Conservation (phyloP, 768 basidiomycete genomes). For the Tricholoma bakamatsutake region DNA sequence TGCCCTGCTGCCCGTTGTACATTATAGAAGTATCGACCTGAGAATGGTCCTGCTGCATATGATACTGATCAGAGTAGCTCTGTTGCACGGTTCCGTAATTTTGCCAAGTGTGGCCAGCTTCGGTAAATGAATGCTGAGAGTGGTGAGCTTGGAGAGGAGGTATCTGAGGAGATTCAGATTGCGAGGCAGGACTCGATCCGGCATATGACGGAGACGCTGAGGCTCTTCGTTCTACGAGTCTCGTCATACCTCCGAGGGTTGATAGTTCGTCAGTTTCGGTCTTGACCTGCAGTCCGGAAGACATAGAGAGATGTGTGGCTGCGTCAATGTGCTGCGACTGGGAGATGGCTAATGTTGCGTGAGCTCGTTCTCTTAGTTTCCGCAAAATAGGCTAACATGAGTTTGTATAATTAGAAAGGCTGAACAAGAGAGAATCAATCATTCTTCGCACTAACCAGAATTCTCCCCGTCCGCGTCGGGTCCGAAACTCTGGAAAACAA, state of each 20-base stretch:
- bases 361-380: constrained; percentile 50
- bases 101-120: constrained; percentile 23
- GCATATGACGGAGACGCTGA: constrained; percentile 41
- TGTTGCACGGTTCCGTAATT: constrained; percentile 31
- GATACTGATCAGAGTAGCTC: constrained; percentile 21
- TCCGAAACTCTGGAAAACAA: constrained; percentile 53
- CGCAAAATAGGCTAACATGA: constrained; percentile 50
- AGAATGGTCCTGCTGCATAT: constrained; percentile 11
- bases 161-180: constrained; percentile 41
- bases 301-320: constrained; percentile 27
- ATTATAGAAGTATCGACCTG: constrained; percentile 14
- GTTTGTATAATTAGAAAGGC: not conserved
- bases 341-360: constrained; percentile 31
- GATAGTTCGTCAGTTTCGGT: constrained; percentile 57
- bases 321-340: constrained; percentile 17
- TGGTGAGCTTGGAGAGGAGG: constrained; percentile 13
- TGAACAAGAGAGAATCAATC: not conserved
- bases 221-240: constrained; percentile 49
- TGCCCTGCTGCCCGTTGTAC: constrained; percentile 16
- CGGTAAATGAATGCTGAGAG: constrained; percentile 8
- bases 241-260: constrained; percentile 57
- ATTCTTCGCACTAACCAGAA: constrained; percentile 40
- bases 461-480: constrained; percentile 47
- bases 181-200: constrained; percentile 37
- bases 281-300: constrained; percentile 40